These are phyloP conservation scores for Penicillium goetzii DNA, from an alignment of 495 filamentous ascomycete species.

Conservation along the genomic window DNA sequence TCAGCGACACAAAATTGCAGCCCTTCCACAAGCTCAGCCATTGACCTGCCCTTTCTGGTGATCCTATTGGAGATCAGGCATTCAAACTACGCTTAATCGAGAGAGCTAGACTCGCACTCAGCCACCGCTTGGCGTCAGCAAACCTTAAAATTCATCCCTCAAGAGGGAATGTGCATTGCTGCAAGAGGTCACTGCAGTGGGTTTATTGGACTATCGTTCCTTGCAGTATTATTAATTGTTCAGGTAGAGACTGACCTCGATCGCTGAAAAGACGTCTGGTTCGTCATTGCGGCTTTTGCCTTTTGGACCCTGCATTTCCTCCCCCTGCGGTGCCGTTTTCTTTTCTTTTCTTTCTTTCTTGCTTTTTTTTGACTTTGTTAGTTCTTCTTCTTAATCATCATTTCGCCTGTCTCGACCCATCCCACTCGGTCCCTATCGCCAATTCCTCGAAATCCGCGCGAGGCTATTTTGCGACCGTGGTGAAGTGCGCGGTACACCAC, in stretches of 20 bases:
- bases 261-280: background rate
- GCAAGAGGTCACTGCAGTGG: background rate
- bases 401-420: background rate
- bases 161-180: background rate
- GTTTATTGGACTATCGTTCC: background rate
- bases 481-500: background rate
- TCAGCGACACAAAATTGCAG: background rate
- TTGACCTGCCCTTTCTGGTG: background rate
- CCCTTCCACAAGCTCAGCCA: constrained; percentile 12
- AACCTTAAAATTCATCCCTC: background rate
- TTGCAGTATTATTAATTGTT: background rate
- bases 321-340: background rate
- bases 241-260: background rate
- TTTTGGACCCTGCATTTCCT: background rate
- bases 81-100: background rate
- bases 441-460: background rate
- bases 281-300: background rate
- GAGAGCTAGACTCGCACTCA: background rate
- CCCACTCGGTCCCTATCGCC: background rate
- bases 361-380: no score
- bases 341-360: background rate
- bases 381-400: background rate
- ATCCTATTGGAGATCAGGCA: background rate
- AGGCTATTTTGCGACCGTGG: background rate
- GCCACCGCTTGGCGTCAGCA: constrained; percentile 10